Percentiles rank a stretch among this genome's conserved stretches.
Conservation (phyloP, 1,139 yeast genomes). For the Kurtzmaniella quercitrusa region DNA sequence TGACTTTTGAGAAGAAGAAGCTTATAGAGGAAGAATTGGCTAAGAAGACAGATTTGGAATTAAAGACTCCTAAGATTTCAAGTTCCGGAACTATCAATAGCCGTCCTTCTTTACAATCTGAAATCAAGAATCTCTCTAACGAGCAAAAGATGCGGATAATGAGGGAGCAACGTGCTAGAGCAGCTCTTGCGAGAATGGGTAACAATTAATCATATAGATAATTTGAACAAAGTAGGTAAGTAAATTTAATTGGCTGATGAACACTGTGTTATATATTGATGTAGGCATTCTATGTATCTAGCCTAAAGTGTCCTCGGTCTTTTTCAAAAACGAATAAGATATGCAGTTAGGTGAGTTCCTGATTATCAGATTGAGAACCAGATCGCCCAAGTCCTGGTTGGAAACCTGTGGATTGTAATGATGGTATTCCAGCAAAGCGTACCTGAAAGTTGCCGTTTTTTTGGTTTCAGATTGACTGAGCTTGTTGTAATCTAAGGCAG, state of each 20-base stretch:
- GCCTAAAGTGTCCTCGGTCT: background rate
- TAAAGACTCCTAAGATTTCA: constrained; percentile 29
- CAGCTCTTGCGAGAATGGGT: constrained; percentile 84
- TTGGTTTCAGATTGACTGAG: constrained; percentile 23
- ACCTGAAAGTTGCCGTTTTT: constrained; percentile 42
- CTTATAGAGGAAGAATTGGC: constrained; percentile 39
- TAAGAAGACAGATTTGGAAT: constrained; percentile 34
- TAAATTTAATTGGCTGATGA: no score
- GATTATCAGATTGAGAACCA: background rate
- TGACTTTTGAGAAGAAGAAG: constrained; percentile 33
- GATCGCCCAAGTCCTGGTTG: constrained; percentile 1
- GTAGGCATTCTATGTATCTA: background rate
- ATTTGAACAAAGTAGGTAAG: background rate
- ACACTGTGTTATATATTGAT: no score
- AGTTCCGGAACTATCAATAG: constrained; percentile 21
- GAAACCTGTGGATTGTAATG: constrained; percentile 49
- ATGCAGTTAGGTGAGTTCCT: constrained; percentile 8
- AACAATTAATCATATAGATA: constrained; percentile 1
- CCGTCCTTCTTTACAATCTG: constrained; percentile 20
- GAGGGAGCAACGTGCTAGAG: constrained; percentile 94
- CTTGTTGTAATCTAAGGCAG: constrained; percentile 48
- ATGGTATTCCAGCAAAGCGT: constrained; percentile 55
- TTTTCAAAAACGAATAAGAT: constrained; percentile 15
- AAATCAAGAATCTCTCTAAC: constrained; percentile 42
- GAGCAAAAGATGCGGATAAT: constrained; percentile 73